Evolutionary conservation across 345 rosid genomes (phyloP).

Genomic region (Salix udensis): DNA sequence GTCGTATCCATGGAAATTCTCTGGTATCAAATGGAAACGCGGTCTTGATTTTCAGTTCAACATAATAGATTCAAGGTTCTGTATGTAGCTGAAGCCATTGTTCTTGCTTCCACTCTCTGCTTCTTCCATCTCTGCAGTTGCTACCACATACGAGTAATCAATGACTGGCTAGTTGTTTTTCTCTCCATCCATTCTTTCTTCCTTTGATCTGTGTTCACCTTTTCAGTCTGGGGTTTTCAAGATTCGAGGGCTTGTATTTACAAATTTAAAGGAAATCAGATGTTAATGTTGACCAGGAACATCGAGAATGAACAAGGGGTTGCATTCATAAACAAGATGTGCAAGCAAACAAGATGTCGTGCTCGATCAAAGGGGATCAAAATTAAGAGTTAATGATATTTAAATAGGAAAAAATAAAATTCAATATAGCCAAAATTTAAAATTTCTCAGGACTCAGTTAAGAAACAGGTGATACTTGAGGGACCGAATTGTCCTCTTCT

Average conservation of each 20-base stretch:
- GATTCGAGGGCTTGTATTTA: neutral
- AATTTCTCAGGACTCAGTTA: neutral
- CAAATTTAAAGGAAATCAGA: neutral
- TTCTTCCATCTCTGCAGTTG: conserved; percentile 77
- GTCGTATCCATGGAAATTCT: conserved; percentile 13
- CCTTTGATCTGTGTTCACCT: neutral
- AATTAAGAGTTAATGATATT: too few species aligned
- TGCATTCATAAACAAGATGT: too few species aligned
- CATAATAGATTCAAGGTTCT: conserved; percentile 50
- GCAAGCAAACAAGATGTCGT: too few species aligned
- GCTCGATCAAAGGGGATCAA: too few species aligned
- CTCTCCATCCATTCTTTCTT: neutral
- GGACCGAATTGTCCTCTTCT: neutral
- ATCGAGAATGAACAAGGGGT: too few species aligned
- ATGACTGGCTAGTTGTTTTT: neutral
- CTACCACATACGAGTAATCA: conserved; percentile 47
- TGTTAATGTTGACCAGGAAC: too few species aligned
- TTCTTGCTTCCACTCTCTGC: conserved; percentile 61
- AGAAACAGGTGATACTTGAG: neutral
- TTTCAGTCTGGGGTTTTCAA: neutral
- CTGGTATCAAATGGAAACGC: conserved; percentile 9
- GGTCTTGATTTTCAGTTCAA: conserved; percentile 6
- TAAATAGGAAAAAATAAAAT: too few species aligned
- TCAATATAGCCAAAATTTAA: neutral
- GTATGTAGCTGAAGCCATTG: conserved; percentile 56